These are phyloP conservation scores for Zea mays DNA, from an alignment of 176 grass and related monocot species.

Conservation along the genomic window Zm-B73-REFERENCE-NAM-5.0 NC_050104.1:132138501-132139000, in stretches of 20 bases:
- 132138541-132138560: neutral
- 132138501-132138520: conserved; percentile 42
- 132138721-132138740: neutral
- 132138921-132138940: no score
- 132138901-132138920: no score
- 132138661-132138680: conserved; percentile 77
- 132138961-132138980: no score
- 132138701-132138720: neutral
- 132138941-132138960: no score
- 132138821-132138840: conserved; percentile 67
- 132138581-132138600: neutral
- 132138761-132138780: neutral
- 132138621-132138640: conserved; percentile 72
- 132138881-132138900: neutral
- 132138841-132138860: neutral
- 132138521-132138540: conserved; percentile 17
- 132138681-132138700: conserved; percentile 70
- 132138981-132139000: no score
- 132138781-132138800: conserved; percentile 44
- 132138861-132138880: neutral
- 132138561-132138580: neutral
- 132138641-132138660: conserved; percentile 84
- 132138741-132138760: neutral
- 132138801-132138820: conserved; percentile 66
- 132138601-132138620: conserved; percentile 43